Conservation (phyloP, 2,329 filamentous ascomycete genomes). For the Lachnellula arida region DNA sequence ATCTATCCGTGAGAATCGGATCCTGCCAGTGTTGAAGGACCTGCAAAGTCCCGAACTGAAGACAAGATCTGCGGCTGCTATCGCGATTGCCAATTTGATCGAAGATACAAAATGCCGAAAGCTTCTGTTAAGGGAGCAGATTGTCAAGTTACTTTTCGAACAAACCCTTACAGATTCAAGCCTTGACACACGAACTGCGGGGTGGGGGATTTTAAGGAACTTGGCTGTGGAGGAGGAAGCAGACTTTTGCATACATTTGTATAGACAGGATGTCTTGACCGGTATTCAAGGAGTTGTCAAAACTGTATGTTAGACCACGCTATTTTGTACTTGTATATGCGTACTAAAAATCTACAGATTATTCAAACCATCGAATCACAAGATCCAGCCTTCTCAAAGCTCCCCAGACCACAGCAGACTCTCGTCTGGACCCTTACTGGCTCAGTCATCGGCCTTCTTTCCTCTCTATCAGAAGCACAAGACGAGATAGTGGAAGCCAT, state of each 20-base stretch:
- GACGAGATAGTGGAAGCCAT: constrained; percentile 56
- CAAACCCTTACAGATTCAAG: constrained; percentile 60
- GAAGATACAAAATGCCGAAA: constrained; percentile 59
- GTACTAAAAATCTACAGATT: constrained; percentile 23
- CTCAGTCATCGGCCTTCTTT: constrained; percentile 49
- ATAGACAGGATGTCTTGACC: constrained; percentile 55
- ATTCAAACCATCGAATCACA: constrained; percentile 29
- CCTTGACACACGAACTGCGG: constrained; percentile 58
- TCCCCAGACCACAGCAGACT: constrained; percentile 49
- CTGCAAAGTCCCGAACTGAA: constrained; percentile 55
- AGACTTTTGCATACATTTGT: constrained; percentile 63
- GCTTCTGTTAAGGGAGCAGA: constrained; percentile 60
- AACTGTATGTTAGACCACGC: constrained; percentile 39
- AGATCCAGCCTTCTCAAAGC: constrained; percentile 41
- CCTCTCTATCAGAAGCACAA: constrained; percentile 52
- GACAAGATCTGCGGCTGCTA: constrained; percentile 54
- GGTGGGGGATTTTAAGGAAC: constrained; percentile 62
- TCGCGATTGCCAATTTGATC: constrained; percentile 57
- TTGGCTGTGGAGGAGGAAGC: constrained; percentile 59
- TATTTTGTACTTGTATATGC: background rate
- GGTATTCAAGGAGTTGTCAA: constrained; percentile 53
- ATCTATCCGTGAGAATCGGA: constrained; percentile 57
- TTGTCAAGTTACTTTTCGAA: constrained; percentile 58
- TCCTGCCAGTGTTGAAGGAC: constrained; percentile 58
- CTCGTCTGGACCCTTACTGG: constrained; percentile 50